These are phyloP conservation scores for Ceratopteris richardii DNA, from an alignment of 75 land plant species.

Conservation along the genomic window DNA sequence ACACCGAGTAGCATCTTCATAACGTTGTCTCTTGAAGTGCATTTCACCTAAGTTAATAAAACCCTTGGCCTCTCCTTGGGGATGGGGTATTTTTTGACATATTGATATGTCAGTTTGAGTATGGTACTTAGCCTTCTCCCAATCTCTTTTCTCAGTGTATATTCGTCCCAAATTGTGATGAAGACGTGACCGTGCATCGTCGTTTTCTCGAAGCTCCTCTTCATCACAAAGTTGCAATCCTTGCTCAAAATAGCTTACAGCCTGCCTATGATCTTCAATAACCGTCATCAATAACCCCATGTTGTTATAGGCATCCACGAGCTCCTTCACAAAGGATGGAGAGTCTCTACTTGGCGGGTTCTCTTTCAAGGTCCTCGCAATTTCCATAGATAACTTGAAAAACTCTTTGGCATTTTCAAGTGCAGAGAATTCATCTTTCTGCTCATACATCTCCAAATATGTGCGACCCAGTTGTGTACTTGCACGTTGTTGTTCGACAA, in stretches of 20 bases:
- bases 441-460: slow-evolving; percentile 67
- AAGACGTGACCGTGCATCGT: slow-evolving; percentile 78
- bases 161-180: slow-evolving; percentile 90
- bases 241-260: slow-evolving; percentile 44
- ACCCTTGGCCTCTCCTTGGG: slow-evolving; percentile 94
- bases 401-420: slow-evolving; percentile 62
- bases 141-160: slow-evolving; percentile 56
- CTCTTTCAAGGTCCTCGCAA: slow-evolving; percentile 53
- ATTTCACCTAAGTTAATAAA: slow-evolving; percentile 82
- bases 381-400: slow-evolving; percentile 55
- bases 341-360: slow-evolving; percentile 30
- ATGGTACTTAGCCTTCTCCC: slow-evolving; percentile 63
- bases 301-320: slow-evolving; percentile 91
- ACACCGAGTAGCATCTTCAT: slow-evolving; percentile 60
- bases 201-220: slow-evolving; percentile 74
- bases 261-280: slow-evolving; percentile 64
- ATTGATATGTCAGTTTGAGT: slow-evolving; percentile 69
- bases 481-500: slow-evolving; percentile 90
- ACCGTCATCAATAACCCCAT: slow-evolving; percentile 84
- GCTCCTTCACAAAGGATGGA: slow-evolving; percentile 65
- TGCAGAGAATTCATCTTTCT: slow-evolving; percentile 42
- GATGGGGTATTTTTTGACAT: slow-evolving; percentile 67
- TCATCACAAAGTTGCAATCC: slow-evolving; percentile 76
- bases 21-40: slow-evolving; percentile 58
- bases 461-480: slow-evolving; percentile 96